These are phyloP conservation scores for Cladorrhinum sp. DNA, from an alignment of 2,329 filamentous ascomycete genomes.

Conservation along the genomic window DNA sequence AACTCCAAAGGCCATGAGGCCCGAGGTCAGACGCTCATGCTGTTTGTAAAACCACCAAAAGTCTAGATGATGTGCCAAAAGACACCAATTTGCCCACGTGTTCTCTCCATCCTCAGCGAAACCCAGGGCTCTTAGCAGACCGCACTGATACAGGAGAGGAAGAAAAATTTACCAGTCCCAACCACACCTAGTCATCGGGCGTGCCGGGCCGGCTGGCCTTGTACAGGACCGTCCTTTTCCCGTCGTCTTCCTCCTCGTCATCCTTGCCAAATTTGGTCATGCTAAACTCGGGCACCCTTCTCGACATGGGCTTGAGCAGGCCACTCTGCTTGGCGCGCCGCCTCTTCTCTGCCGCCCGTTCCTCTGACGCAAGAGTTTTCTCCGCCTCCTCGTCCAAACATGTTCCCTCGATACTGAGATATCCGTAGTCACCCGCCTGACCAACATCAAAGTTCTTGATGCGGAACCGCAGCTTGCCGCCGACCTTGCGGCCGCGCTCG, in stretches of 20 bases:
- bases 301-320: conserved; percentile 31
- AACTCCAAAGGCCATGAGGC: background rate
- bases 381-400: conserved; percentile 71
- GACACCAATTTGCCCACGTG: too few species aligned
- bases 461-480: conserved; percentile 69
- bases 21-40: background rate
- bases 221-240: conserved; percentile 33
- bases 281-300: conserved; percentile 50
- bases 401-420: conserved; percentile 84
- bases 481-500: conserved; percentile 64
- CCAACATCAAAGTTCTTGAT: conserved; percentile 84
- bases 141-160: conserved; percentile 17
- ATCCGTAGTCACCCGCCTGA: conserved; percentile 70
- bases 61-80: conserved; percentile 3
- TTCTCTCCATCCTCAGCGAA: conserved; percentile 17
- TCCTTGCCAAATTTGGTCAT: conserved; percentile 54
- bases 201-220: conserved; percentile 34
- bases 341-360: conserved; percentile 41
- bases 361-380: conserved; percentile 52
- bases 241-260: conserved; percentile 43
- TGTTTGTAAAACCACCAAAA: background rate
- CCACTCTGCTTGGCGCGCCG: conserved; percentile 37
- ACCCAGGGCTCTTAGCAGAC: conserved; percentile 20
- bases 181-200: conserved; percentile 31
- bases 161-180: conserved; percentile 23